Base-by-base conservation (phyloP, 176 grass and related monocot genomes). In the Chrysopogon serrulatus region DNA sequence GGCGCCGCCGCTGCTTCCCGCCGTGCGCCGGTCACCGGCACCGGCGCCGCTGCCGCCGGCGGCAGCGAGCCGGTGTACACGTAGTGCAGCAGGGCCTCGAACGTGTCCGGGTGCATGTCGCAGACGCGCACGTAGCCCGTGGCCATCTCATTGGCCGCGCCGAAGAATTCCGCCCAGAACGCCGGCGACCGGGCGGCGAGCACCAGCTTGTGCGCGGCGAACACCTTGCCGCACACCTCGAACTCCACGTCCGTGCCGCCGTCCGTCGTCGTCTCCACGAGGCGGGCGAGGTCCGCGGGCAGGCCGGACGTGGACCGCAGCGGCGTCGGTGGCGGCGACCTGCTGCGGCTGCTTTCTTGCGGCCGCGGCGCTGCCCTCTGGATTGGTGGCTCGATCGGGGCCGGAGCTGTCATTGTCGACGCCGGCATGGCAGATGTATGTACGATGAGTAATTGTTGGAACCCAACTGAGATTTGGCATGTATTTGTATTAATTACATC, bases 151-250 rank as follows among this genome's bases (percentile, higher is more conserved):
- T 56, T 78, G 62, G 3, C 26, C 1, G 56, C 0, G 8, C 56
- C 75, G 36, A 78, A 78, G 54, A 78, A n/a, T 2, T 62, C n/a
- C 4, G 17, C 56, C 75, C 3, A 62, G 54, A 77, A 42, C 7
- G 42, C 75, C 0, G 54, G 3, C 4, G 75, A 77, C 1, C 75
- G 54, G 16, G 75, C 75, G 3, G 75, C 75, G n/a, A 78, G 75
- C 56, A 63, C 75, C 1, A 26, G 1, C 56, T 78, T 63, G 36
- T 78, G 75, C 24, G 75, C 75, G 4, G 75, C n/a, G 56, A 78
- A 78, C 36, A 42, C 75, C 75, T 30, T 41, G 54, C 75, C 75
- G 8, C n/a, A 2, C 14, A 78, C 75, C 75, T 78, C 75, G 23
- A 78, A 0, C 0, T 62, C 36, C 56, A 78, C 37, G 56, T 78